Conservation (phyloP, 306 rosid species). For the Acacia melanoxylon region DNA sequence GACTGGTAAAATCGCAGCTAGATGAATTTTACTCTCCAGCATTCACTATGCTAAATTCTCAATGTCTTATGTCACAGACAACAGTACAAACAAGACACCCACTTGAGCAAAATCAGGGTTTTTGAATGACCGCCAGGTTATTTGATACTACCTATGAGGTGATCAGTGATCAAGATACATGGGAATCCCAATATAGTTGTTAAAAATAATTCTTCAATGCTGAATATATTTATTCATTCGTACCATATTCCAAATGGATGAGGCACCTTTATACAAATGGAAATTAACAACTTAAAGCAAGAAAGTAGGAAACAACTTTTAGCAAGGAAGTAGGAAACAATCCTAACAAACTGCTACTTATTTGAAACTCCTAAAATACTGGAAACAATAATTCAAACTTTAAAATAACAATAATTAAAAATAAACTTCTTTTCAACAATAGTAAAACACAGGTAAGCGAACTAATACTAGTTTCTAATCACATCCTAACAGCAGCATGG, state of each 20-base stretch:
- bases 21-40: slow-evolving; percentile 2
- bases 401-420: no score
- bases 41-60: slow-evolving; percentile 2
- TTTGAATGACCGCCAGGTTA: neutral
- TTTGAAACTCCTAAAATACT: no score
- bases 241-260: no score
- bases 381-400: no score
- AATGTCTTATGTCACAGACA: neutral
- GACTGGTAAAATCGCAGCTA: neutral
- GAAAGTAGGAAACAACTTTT: no score
- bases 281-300: no score
- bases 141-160: neutral
- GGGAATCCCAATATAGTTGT: neutral
- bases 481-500: neutral
- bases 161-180: neutral
- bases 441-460: neutral
- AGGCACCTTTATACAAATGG: no score
- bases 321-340: no score
- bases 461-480: neutral
- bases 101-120: neutral
- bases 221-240: no score
- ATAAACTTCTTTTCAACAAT: no score
- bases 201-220: no score
- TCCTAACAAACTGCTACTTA: no score
- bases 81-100: slow-evolving; percentile 10